Percentiles rank a stretch among this genome's conserved stretches.
Evolutionary conservation across 2,329 filamentous ascomycete genomes (phyloP).

Genomic region (Magnaporthiopsis rhizophila): DNA sequence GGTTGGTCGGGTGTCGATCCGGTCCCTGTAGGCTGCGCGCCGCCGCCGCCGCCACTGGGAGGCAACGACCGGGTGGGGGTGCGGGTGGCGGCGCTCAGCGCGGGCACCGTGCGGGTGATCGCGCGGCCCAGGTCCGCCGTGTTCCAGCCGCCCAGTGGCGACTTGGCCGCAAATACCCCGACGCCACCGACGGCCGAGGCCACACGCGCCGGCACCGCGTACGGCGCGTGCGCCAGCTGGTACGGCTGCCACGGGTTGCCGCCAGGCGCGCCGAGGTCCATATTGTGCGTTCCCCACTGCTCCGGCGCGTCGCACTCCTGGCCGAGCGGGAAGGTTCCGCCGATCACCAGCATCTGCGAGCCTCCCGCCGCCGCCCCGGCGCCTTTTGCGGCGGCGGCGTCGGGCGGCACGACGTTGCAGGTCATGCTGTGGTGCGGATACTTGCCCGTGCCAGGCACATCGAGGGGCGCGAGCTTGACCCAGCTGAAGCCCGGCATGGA

Average conservation of each 20-base stretch:
- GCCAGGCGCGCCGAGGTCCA: constrained; percentile 40
- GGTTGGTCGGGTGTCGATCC: not conserved
- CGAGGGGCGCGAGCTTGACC: constrained; percentile 45
- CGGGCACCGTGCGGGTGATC: constrained; percentile 39
- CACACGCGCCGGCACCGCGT: constrained; percentile 46
- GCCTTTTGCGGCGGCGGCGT: not conserved
- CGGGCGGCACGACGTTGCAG: constrained; percentile 43
- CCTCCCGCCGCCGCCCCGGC: constrained; percentile 20
- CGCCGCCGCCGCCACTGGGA: no score
- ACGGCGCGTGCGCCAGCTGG: constrained; percentile 38
- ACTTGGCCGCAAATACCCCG: constrained; percentile 45
- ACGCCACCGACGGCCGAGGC: constrained; percentile 42
- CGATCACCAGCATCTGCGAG: constrained; percentile 56
- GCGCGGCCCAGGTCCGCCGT: constrained; percentile 43
- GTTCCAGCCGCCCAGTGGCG: constrained; percentile 41
- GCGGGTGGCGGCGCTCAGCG: constrained; percentile 28
- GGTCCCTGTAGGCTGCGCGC: no score
- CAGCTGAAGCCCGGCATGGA: constrained; percentile 56
- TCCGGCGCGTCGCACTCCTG: constrained; percentile 43
- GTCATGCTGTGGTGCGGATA: constrained; percentile 46
- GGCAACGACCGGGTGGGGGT: constrained; percentile 37
- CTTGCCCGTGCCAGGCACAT: constrained; percentile 28
- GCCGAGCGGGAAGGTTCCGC: constrained; percentile 45
- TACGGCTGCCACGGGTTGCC: constrained; percentile 45
- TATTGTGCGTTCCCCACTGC: constrained; percentile 47